These are phyloP conservation scores for Amanita fuliginea DNA, from an alignment of 768 basidiomycete species.

Conservation along the genomic window DNA sequence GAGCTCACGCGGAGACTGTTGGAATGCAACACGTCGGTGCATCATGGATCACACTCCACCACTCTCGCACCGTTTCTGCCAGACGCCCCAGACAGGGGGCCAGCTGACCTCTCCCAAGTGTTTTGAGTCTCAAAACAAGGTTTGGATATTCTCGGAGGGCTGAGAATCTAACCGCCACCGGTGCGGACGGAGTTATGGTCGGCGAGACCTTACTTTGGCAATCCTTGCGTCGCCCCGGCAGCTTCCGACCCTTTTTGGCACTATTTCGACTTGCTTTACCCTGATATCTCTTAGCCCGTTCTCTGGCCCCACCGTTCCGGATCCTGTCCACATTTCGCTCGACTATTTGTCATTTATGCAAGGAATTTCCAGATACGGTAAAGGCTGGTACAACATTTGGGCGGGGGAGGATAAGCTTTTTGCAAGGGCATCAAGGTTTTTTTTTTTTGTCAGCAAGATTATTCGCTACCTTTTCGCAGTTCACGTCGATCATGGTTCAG, in stretches of 20 bases:
- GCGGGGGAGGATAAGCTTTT: no score
- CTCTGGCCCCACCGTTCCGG: constrained; percentile 32
- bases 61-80: constrained; percentile 64
- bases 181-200: constrained; percentile 72
- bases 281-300: constrained; percentile 39
- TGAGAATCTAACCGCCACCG: constrained; percentile 42
- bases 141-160: constrained; percentile 42
- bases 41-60: constrained; percentile 66
- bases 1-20: constrained; percentile 44
- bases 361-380: constrained; percentile 36
- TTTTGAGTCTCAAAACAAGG: no score
- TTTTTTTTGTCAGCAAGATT: no score
- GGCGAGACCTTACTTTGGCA: constrained; percentile 66
- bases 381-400: constrained; percentile 25
- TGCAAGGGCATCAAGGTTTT: no score
- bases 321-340: constrained; percentile 54
- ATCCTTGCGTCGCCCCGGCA: constrained; percentile 31
- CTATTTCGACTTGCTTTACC: background rate
- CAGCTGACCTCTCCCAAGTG: constrained; percentile 60
- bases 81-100: constrained; percentile 56
- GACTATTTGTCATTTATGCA: constrained; percentile 60
- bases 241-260: constrained; percentile 4
- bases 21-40: constrained; percentile 60
- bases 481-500: constrained; percentile 43
- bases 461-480: constrained; percentile 18